phyloP scores from a whole-genome alignment of 306 rosid genomes.

The Cicer cuneatum region DNA sequence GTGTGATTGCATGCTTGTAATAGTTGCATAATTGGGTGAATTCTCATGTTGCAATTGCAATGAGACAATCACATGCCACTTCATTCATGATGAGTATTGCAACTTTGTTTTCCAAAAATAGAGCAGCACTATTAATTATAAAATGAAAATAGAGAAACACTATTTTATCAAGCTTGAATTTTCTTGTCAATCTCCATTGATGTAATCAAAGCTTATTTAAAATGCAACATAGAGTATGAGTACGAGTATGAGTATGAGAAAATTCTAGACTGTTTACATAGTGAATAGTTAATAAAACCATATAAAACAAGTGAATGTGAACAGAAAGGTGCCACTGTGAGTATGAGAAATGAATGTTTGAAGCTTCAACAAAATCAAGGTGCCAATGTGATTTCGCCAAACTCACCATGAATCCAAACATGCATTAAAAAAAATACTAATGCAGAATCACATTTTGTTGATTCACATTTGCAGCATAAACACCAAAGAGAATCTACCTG shows the following conservation, averaged over 20 bases:
- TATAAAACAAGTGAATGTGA: not conserved
- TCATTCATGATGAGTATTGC: constrained; percentile 9
- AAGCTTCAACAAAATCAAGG: too few relatives aligned
- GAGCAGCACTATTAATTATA: not conserved
- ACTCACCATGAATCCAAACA: too few relatives aligned
- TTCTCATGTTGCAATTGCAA: not conserved
- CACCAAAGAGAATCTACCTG: constrained; percentile 50
- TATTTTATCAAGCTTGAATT: not conserved
- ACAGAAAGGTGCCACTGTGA: too few relatives aligned
- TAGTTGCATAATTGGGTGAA: not conserved
- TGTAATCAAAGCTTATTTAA: not conserved
- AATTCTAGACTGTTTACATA: not conserved
- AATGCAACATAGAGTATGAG: not conserved
- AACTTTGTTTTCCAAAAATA: not conserved
- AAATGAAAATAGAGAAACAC: too few relatives aligned
- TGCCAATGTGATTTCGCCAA: too few relatives aligned
- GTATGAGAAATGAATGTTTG: too few relatives aligned
- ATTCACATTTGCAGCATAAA: not conserved
- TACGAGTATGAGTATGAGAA: too few relatives aligned
- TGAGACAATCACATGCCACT: not conserved
- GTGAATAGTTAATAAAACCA: not conserved
- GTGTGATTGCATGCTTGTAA: not conserved
- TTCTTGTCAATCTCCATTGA: not conserved
- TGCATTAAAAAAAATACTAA: too few relatives aligned
- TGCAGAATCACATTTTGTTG: constrained; percentile 3